A percentile compares a stretch with the other conserved stretches of the same genome.
These are phyloP conservation scores for Dentipellis fragilis DNA, from an alignment of 768 basidiomycete genomes.

Conservation along the genomic window DNA sequence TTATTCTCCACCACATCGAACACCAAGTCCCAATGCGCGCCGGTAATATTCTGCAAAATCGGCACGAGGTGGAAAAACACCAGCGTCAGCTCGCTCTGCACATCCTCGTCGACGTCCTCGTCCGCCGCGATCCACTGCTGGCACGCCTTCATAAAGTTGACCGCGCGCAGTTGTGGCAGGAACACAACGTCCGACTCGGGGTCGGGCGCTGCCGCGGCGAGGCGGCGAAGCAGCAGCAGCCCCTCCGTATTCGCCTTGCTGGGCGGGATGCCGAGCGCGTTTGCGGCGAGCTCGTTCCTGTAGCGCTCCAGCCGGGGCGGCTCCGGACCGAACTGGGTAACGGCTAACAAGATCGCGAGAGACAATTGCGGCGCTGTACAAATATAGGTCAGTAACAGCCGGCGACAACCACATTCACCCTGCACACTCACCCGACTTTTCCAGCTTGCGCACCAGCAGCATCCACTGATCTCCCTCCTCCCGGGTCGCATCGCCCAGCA, in stretches of 20 bases:
- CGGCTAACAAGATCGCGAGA: conserved; percentile 52
- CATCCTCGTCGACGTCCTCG: conserved; percentile 61
- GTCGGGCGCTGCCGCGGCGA: conserved; percentile 67
- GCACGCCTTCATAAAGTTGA: conserved; percentile 80
- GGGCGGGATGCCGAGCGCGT: conserved; percentile 55
- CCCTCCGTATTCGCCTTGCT: conserved; percentile 60
- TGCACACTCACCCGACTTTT: conserved; percentile 43
- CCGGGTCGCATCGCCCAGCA: conserved; percentile 46
- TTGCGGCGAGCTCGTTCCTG: conserved; percentile 86
- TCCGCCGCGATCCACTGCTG: conserved; percentile 69
- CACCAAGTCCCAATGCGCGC: conserved; percentile 87
- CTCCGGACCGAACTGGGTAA: conserved; percentile 57
- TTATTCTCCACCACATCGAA: conserved; percentile 85
- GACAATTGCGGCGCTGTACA: conserved; percentile 57
- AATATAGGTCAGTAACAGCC: not conserved
- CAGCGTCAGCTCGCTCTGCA: conserved; percentile 69
- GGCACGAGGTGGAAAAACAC: conserved; percentile 73
- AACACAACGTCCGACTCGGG: conserved; percentile 74
- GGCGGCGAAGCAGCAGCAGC: conserved; percentile 52
- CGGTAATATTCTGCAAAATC: conserved; percentile 77
- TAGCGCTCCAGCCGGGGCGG: conserved; percentile 66
- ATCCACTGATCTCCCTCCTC: conserved; percentile 76
- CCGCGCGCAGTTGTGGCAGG: conserved; percentile 73
- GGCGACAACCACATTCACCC: not conserved
- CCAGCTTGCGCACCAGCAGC: conserved; percentile 49